Evolutionary conservation across 2,329 filamentous ascomycete genomes (phyloP), one percentile per base, ranked within the genome.

Genomic region (Sclerotinia trifoliorum): DNA sequence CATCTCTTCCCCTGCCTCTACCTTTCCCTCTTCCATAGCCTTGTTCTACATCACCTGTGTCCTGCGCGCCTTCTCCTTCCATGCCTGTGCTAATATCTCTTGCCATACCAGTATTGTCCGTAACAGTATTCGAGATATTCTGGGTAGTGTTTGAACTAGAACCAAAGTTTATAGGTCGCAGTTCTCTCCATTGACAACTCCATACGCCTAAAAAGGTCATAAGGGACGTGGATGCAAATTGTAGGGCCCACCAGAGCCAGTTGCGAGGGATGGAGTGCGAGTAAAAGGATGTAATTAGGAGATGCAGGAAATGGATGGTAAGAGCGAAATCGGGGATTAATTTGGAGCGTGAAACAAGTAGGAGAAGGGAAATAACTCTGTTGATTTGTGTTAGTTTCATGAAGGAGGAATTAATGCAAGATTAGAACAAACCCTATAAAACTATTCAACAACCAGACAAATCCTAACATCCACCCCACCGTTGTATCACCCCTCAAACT

Each of bases 241-340:
- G 88, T 0, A 91, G 78, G 2, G 80, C 82, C 94, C 95, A 99
- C 95, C 95, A 99, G 75, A 96, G 90, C 71, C 88, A 80, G 78
- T 94, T 89, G 13, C 85, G 83, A 1, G 95, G 95, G 39, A 98
- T 78, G 13, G 86, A 85, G 75, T 88, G 88, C 3, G 91, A 90
- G 80, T 96, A 97, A 46, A 97, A 78, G 26, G 88, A 89, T 39
- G 92, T 91, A 75, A 92, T 79, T 75, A 95, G 72, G 65, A 97
- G 85, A 78, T 97, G 92, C 54, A 97, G 82, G 78, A 91, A 86
- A 81, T 96, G 93, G 24, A 97, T 86, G 2, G 94, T 97, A 32
- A 97, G 82, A 44, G 93, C 92, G 78, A 98, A 99, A 80, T 99
- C 95, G 73, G 93, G 93, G 63, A 98, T 91, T 70, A 98, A 90